Conservation (phyloP, 1,284 basidiomycete genomes). For the Sanghuangporus sanghuang region DNA sequence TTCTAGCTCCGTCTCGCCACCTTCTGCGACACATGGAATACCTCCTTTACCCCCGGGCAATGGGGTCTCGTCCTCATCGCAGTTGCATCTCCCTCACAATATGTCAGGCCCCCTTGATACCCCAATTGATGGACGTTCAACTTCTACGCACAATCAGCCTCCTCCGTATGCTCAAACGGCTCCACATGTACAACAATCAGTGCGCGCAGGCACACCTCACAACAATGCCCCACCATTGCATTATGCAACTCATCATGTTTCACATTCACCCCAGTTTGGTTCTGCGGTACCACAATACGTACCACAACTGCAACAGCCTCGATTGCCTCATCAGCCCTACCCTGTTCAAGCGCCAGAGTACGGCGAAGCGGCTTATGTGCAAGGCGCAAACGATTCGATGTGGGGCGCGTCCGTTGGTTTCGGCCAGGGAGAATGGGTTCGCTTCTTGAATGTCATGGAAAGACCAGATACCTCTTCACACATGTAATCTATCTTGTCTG, state of each 20-base stretch:
- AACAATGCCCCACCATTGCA: conserved; percentile 3
- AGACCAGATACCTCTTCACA: conserved; percentile 26
- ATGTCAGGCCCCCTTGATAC: not conserved
- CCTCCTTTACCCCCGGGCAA: not conserved
- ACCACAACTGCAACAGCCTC: conserved; percentile 8
- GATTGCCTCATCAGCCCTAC: conserved; percentile 9
- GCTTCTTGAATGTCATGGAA: conserved; percentile 43
- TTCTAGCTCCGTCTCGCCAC: conserved; percentile 4
- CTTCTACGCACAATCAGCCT: not conserved
- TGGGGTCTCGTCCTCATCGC: not conserved
- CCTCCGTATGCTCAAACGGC: conserved; percentile 13
- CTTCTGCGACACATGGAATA: not conserved
- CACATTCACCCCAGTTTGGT: not conserved
- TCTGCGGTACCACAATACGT: conserved; percentile 8
- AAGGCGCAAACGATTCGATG: conserved; percentile 30
- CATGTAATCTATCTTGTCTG: conserved; percentile 4
- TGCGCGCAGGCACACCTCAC: not conserved
- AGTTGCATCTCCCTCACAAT: conserved; percentile 9
- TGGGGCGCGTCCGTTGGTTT: conserved; percentile 39
- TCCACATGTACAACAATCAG: conserved; percentile 14
- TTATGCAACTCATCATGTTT: not conserved
- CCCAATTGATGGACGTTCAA: conserved; percentile 2
- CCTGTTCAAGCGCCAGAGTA: conserved; percentile 14
- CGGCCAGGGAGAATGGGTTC: conserved; percentile 37
- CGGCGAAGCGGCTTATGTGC: conserved; percentile 13